phyloP scores from a whole-genome alignment of 2,329 filamentous ascomycete species.

The Talaromyces rugulosus region DNA sequence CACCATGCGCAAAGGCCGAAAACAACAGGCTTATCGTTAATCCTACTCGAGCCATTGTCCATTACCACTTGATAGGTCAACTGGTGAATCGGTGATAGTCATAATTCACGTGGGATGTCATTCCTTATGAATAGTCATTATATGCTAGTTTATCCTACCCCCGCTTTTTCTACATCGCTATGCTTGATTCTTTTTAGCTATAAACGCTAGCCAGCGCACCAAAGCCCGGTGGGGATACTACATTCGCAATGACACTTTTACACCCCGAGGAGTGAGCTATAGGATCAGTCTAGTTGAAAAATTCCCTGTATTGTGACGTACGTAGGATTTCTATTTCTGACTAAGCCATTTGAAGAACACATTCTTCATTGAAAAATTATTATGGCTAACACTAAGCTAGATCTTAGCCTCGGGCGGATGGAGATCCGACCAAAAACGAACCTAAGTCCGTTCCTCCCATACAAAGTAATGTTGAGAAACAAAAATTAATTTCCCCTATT shows the following conservation, averaged over 20 bases:
- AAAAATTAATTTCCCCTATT: background rate
- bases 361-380: background rate
- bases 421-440: background rate
- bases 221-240: background rate
- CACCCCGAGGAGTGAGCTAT: background rate
- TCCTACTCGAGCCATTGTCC: background rate
- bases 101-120: background rate
- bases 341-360: background rate
- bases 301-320: background rate
- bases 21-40: background rate
- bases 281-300: background rate
- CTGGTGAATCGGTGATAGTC: background rate
- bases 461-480: background rate
- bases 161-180: background rate
- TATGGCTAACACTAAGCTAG: background rate
- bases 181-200: background rate
- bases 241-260: background rate
- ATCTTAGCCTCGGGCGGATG: background rate
- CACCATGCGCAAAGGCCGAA: background rate
- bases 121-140: background rate
- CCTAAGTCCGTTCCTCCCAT: background rate
- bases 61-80: background rate
- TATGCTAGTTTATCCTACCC: background rate
- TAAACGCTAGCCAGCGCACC: background rate
- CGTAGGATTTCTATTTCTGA: background rate